Evolutionary conservation across 352 stramenopile genomes (phyloP), one percentile per base, ranked within the genome.

Genomic region (Globisporangium spinosum): DNA sequence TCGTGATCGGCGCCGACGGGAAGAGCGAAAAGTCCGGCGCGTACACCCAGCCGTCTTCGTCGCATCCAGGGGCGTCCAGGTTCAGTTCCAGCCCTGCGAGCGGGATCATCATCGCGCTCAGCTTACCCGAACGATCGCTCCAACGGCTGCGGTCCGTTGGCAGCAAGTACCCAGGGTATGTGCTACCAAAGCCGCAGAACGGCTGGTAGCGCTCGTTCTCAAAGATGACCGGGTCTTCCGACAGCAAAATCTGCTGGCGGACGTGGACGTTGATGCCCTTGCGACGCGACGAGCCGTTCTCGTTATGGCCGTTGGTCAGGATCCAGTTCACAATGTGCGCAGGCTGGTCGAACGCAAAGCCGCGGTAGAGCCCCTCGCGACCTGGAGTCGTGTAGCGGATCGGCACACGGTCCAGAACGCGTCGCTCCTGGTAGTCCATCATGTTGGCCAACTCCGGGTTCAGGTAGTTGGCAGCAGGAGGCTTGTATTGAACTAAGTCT

Each of bases 131-230:
- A 10, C 86, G 83, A 71, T 96, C 82, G 40, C 88, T 96, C 88
- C 88, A 96, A 23, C 87, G 86, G 40, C 81, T 87, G 38, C 88
- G 85, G 57, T 96, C 88, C 7, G 85, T 94, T 6, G 86, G 82
- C 27, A 96, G 69, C 43, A 96, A 55, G 65, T 94, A 91, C 4
- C 85, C 87, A 10, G 87, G 87, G 70, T 90, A 95, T 2, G 87
- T 90, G 62, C 81, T 91, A 34, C 88, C 88, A 58, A 89, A 96
- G 25, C 88, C 88, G 51, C 80, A 87, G 67, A 96, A 96, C 2
- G 85, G 86, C 63, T 94, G 87, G 68, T 94, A 96, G 8, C 88
- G 83, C 70, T 96, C 77, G 63, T 96, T 96, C 73, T 96, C 88
- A 47, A 91, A 96, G 22, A 96, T 78, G 0, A 94, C 86, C 0